Evolutionary conservation across 176 grass and related monocot species (phyloP), one percentile per base, ranked within the genome.

Genomic region (Carex kokanica): DNA sequence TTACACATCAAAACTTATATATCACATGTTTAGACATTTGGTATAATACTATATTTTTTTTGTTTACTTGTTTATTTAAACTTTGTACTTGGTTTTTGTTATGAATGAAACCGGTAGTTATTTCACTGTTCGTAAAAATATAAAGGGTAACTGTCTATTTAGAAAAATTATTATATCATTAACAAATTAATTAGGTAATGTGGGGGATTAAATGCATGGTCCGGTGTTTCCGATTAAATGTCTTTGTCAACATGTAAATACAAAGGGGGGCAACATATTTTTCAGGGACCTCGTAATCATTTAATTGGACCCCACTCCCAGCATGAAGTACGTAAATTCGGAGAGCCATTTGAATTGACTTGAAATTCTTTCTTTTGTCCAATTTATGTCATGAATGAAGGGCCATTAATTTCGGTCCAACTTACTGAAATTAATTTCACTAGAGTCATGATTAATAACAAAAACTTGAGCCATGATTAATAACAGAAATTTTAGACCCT

Each of bases 171-270:
- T 64, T 64, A 53, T 51, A 34, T 51, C 23, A 32, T 13, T 13
- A 77, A 51, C 5, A 79, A 53, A 58, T 80, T 60, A 20, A 60
- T 80, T 31, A 13, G 56, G 16, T 58, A 31, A 31, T 61, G 27
- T 80, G 55, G 15, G 14, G 27, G 55, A 61, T 59, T 25, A 79
- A 79, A 79, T 23, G n/a, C n/a, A n/a, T n/a, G 55, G 75, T 79
- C 75, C 21, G 64, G 3, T 36, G 2, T 43, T 58, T 71, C 67
- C 5, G 17, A 71, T 45, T 72, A 47, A 72, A 47, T 47, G 68
- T 72, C 68, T 43, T 72, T 81, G 20, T 81, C 78, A 81, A 81
- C 59, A 41, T 80, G 29, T 41, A 60, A 80, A 60, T 59, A 38
- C 36, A 62, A 34, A 27, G 36, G 64, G 64, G 54, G 23, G 17